Conservation (phyloP, 2,329 filamentous ascomycete species). For the Alternaria consortialis region DNA sequence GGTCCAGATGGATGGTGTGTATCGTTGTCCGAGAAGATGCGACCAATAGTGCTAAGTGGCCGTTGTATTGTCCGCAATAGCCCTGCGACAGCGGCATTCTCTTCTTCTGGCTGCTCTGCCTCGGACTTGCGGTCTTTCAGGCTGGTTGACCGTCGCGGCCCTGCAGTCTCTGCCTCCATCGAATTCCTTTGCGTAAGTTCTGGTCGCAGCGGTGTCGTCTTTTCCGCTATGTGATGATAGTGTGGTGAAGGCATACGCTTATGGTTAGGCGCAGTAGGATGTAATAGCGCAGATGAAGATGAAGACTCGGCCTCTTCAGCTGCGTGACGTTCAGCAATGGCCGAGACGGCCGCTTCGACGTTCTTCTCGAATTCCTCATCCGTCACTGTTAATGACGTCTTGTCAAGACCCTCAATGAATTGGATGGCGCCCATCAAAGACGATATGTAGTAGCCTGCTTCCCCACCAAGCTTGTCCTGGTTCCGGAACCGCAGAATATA, state of each 20-base stretch:
- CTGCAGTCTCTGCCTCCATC: constrained; percentile 67
- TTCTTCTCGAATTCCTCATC: constrained; percentile 96
- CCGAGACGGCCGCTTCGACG: constrained; percentile 95
- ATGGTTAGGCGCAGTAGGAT: constrained; percentile 38
- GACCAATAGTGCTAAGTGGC: constrained; percentile 88
- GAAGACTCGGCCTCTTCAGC: constrained; percentile 49
- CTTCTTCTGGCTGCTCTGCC: constrained; percentile 66
- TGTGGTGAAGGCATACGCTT: constrained; percentile 54
- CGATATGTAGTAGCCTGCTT: constrained; percentile 97
- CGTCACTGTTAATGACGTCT: constrained; percentile 89
- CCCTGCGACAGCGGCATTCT: constrained; percentile 79
- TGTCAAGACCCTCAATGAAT: constrained; percentile 95
- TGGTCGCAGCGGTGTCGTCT: constrained; percentile 61
- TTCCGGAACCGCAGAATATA: constrained; percentile 97
- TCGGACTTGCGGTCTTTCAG: constrained; percentile 52
- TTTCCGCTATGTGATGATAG: constrained; percentile 56
- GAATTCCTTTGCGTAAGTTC: constrained; percentile 69
- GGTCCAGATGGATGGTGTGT: constrained; percentile 41
- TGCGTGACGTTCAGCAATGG: constrained; percentile 88
- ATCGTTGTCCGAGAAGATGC: constrained; percentile 85
- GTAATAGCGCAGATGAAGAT: constrained; percentile 26
- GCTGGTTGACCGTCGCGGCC: constrained; percentile 64
- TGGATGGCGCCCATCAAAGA: constrained; percentile 95
- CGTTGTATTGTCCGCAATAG: constrained; percentile 89
- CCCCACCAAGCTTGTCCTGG: constrained; percentile 95